Evolutionary conservation across 768 basidiomycete species (phyloP), one percentile per base, ranked within the genome.

Genomic region (Suillus weaverae): DNA sequence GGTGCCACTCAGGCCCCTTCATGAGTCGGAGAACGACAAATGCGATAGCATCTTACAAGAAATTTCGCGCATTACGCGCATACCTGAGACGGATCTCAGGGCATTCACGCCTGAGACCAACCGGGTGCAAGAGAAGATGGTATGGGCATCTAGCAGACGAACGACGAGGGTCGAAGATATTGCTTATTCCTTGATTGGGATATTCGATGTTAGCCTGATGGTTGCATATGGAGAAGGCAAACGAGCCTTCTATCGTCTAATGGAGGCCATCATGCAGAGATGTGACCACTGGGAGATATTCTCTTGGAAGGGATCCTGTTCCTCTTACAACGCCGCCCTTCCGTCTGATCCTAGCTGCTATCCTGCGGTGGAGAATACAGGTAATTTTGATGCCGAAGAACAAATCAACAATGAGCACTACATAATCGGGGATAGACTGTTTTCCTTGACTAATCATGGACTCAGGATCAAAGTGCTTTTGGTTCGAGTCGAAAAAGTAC

Each of bases 221-320:
- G 66, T 77, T 56, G 60, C 66, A 38, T 77, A 77, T 41, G 77
- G 76, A 10, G 77, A 77, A 35, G 77, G 76, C 11, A 69, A 68
- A 32, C 70, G 53, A 20, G 75, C 76, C 0, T 78, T 77, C 50
- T 69, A 67, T 48, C 67, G 71, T 53, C 67, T 77, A 4, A 46
- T 72, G n/a, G 67, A 69, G 41, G 69, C 62, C 13, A 66, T 76
- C 22, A 38, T 66, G 22, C 59, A 48, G 10, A 62, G 62, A 22
- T 33, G 54, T 5, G 65, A 39, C 16, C 18, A 46, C 0, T 76
- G 73, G 74, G 73, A 74, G 35, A 66, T 66, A 4, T 74, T 74
- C 54, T 73, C 60, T 3, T 74, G 73, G 74, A 60, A 63, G 1
- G 73, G 73, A 16, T 48, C 67, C 22, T 64, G 69, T 1, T 74